A percentile compares a stretch with the other conserved stretches of the same genome.
These are phyloP conservation scores for Cryptococcus sp. DNA, from an alignment of 1,284 basidiomycete genomes.

Conservation along the genomic window DNA sequence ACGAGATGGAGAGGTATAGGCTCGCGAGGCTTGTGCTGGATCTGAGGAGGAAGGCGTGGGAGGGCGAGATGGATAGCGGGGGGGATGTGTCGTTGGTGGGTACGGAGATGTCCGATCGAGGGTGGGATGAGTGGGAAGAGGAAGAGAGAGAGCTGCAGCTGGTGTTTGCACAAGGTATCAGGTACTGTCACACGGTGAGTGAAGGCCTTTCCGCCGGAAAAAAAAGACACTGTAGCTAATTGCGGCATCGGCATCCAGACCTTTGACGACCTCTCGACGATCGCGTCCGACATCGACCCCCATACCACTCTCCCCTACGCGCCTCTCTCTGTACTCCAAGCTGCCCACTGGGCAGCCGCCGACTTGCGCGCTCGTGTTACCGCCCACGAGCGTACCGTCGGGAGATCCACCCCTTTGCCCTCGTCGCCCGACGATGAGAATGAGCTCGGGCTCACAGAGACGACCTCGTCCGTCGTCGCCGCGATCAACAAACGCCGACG, in stretches of 20 bases:
- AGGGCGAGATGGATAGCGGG: constrained; percentile 23
- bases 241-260: constrained; percentile 53
- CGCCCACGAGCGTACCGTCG: constrained; percentile 18
- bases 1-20: constrained; percentile 75
- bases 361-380: constrained; percentile 39
- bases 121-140: constrained; percentile 43
- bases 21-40: constrained; percentile 74
- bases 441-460: constrained; percentile 42
- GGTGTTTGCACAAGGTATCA: constrained; percentile 75
- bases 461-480: constrained; percentile 29
- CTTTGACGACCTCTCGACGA: constrained; percentile 69
- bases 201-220: constrained; percentile 5
- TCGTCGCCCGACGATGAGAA: constrained; percentile 16
- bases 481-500: constrained; percentile 19
- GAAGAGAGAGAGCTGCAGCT: constrained; percentile 54
- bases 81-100: constrained; percentile 17
- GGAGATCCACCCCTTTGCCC: not conserved
- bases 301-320: constrained; percentile 67
- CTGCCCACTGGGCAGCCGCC: constrained; percentile 65
- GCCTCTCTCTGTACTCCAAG: constrained; percentile 63
- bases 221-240: not conserved
- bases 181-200: constrained; percentile 83
- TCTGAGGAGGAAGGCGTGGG: constrained; percentile 57
- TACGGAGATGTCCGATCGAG: constrained; percentile 17
- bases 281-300: constrained; percentile 69